Conservation (phyloP, 768 basidiomycete genomes). For the Boletus barrowsii region DNA sequence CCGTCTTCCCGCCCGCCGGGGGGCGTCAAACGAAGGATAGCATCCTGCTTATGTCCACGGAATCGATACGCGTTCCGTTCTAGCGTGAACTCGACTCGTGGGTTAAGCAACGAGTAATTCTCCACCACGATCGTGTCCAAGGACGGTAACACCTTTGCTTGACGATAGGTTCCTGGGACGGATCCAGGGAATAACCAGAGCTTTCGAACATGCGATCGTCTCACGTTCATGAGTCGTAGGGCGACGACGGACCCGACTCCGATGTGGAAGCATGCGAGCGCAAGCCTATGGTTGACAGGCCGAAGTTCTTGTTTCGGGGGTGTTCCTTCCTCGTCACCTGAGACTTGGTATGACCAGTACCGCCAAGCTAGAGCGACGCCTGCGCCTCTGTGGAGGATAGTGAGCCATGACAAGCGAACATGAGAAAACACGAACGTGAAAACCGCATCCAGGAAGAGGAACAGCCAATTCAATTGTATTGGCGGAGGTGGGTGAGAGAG, state of each 20-base stretch:
- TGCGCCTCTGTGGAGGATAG: conserved; percentile 17
- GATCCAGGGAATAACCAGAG: conserved; percentile 30
- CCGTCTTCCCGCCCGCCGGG: conserved; percentile 14
- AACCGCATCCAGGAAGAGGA: conserved; percentile 28
- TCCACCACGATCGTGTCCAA: conserved; percentile 28
- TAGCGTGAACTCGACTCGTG: conserved; percentile 22
- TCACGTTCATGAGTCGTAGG: conserved; percentile 23
- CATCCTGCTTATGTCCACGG: conserved; percentile 16
- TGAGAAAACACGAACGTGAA: conserved; percentile 26
- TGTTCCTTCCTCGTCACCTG: conserved; percentile 11
- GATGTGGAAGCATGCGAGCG: conserved; percentile 26
- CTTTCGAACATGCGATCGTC: conserved; percentile 29
- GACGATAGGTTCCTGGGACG: conserved; percentile 24
- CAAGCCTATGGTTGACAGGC: conserved; percentile 29
- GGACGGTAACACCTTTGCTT: conserved; percentile 13
- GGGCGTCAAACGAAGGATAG: conserved; percentile 17
- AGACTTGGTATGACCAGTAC: conserved; percentile 24
- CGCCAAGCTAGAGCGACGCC: conserved; percentile 28
- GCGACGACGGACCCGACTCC: conserved; percentile 30
- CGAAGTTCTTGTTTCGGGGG: conserved; percentile 24
- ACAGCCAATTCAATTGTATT: conserved; percentile 26
- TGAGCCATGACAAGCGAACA: neutral
- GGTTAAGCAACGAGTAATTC: conserved; percentile 19
- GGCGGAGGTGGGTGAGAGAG: conserved; percentile 15
- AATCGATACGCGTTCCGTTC: conserved; percentile 25